Base-by-base conservation (phyloP, 108 stramenopile genomes). In the Mayamaea pseudoterrestris region DNA sequence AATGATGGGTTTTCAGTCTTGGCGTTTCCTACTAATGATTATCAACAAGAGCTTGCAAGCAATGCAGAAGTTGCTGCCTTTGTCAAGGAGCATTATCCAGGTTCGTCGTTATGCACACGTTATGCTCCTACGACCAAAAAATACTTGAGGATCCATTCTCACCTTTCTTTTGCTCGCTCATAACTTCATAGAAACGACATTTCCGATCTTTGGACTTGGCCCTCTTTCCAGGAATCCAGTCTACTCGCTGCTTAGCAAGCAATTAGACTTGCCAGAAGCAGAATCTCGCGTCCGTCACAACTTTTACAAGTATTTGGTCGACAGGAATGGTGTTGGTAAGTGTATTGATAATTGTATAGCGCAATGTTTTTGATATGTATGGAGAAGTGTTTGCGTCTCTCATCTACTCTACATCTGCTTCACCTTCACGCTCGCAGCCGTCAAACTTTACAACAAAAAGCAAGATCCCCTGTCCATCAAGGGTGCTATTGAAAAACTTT, bases 281-380 rank as follows among this genome's bases (percentile, higher is more conserved):
- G 44, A 59, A 0, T 49, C 54, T 4, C 30, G 41, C 1, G 72
- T 79, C 18, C 39, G 61, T 29, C 65, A 74, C 47, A 87, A 87
- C 43, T 87, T 87, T 64, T 81, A 72, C 63, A 87, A 87, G 42
- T 87, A 75, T 60, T 60, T 87, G 46, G 66, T 87, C 20, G 60
- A 78, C 55, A 55, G 71, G 13, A 50, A 77, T 44, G 85, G 85
- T 9, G 50, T 57, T 7, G n/a, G n/a, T n/a, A n/a, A n/a, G n/a
- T n/a, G n/a, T n/a, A n/a, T n/a, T n/a, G n/a, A n/a, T n/a, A n/a
- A n/a, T n/a, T n/a, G n/a, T n/a, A n/a, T n/a, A n/a, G n/a, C n/a
- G n/a, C n/a, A n/a, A n/a, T n/a, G n/a, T n/a, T n/a, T n/a, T n/a
- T n/a, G n/a, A n/a, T n/a, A n/a, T n/a, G n/a, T n/a, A n/a, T n/a